These are phyloP conservation scores for Tetrahymena borealis DNA, from an alignment of 73 alveolate species.

Conservation along the genomic window DNA sequence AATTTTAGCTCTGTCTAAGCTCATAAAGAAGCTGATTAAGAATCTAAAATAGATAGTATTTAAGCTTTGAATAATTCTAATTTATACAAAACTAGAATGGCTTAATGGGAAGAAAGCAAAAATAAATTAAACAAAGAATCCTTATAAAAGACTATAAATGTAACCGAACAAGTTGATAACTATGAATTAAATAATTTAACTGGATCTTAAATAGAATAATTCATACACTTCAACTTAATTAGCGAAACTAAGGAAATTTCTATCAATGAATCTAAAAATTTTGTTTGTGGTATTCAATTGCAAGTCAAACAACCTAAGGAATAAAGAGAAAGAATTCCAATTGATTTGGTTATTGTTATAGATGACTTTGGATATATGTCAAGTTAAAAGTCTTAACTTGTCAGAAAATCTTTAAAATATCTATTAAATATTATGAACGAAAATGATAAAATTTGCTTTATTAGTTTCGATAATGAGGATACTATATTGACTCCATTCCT, in stretches of 20 bases:
- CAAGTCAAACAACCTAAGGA: neutral
- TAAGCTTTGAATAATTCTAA: neutral
- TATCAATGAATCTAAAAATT: neutral
- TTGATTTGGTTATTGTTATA: neutral
- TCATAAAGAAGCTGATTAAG: neutral
- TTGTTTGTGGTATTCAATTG: neutral
- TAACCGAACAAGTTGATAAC: neutral
- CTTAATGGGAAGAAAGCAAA: neutral
- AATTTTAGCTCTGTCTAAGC: neutral
- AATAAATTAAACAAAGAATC: neutral
- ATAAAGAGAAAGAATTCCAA: neutral
- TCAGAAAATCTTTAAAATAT: neutral
- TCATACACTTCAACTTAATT: neutral
- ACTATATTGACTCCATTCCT: neutral
- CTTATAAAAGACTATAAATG: neutral
- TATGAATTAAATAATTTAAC: neutral
- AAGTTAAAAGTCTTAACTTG: neutral
- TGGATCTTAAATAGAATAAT: neutral
- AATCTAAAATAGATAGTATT: neutral
- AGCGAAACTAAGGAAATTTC: neutral
- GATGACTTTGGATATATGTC: neutral
- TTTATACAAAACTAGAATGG: neutral
- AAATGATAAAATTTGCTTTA: neutral
- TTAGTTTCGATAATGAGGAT: neutral
- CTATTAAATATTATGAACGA: neutral